Percentiles rank a stretch among this genome's conserved stretches.
Conservation (phyloP, 768 basidiomycete genomes). For the Hysterangium stoloniferum region DNA sequence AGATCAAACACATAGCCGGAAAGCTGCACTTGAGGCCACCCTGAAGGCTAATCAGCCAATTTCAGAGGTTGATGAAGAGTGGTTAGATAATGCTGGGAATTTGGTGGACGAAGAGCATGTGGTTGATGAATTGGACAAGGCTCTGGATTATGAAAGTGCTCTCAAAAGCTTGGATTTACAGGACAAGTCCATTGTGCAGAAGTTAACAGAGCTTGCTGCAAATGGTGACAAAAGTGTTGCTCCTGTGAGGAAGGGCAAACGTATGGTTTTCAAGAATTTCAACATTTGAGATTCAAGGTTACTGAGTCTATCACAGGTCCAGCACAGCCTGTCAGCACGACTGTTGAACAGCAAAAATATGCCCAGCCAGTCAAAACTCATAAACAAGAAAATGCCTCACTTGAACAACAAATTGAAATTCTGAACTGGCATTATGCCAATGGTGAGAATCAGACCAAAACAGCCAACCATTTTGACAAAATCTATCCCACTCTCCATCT, state of each 20-base stretch:
- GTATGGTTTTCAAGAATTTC: background rate
- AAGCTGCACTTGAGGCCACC: background rate
- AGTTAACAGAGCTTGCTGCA: background rate
- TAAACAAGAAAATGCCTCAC: constrained; percentile 26
- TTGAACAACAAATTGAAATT: constrained; percentile 28
- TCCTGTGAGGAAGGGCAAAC: background rate
- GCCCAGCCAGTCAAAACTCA: background rate
- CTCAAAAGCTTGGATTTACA: background rate
- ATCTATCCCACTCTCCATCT: constrained; percentile 28
- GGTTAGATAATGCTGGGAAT: too few relatives aligned
- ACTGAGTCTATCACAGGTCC: constrained; percentile 10
- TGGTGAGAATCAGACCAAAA: constrained; percentile 25
- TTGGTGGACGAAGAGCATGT: constrained; percentile 20
- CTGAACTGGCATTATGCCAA: constrained; percentile 30
- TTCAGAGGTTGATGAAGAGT: constrained; percentile 16
- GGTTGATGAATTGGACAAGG: constrained; percentile 16
- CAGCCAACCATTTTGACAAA: constrained; percentile 23
- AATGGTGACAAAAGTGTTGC: background rate
- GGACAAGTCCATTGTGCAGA: background rate
- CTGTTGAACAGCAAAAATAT: background rate
- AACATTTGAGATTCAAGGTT: constrained; percentile 1
- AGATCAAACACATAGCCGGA: background rate
- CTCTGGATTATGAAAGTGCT: constrained; percentile 17
- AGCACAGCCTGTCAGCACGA: background rate
- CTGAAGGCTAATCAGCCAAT: constrained; percentile 12